These are phyloP conservation scores for Pythium insidiosum DNA, from an alignment of 352 stramenopile species.

Conservation along the genomic window DNA sequence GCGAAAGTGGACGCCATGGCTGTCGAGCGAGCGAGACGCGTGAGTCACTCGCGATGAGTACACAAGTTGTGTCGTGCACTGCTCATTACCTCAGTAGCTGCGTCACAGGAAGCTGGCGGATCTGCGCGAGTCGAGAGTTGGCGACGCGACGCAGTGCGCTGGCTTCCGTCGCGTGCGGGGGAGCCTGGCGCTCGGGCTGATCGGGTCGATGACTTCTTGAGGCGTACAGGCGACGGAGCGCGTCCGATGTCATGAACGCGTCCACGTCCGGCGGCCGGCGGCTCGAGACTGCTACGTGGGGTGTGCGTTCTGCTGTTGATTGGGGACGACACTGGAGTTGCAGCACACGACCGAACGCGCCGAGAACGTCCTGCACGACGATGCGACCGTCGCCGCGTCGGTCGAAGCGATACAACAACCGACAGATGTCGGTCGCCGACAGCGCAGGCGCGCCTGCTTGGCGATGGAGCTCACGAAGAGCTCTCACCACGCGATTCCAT, in stretches of 20 bases:
- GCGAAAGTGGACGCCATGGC: slow-evolving; percentile 4
- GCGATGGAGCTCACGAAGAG: neutral
- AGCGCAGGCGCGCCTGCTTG: neutral
- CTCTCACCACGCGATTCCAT: neutral
- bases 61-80: neutral
- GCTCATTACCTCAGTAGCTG: slow-evolving; percentile 6
- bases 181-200: neutral
- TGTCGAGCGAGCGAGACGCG: neutral
- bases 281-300: neutral
- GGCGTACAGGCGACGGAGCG: slow-evolving; percentile 5
- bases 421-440: neutral
- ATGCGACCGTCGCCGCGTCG: neutral
- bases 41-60: neutral
- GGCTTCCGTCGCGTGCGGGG: neutral
- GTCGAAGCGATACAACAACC: neutral
- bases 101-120: slow-evolving; percentile 7
- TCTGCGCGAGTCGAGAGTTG: slow-evolving; percentile 4
- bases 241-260: slow-evolving; percentile 1
- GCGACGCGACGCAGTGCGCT: neutral
- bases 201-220: too few relatives aligned
- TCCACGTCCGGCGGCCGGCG: slow-evolving; percentile 1
- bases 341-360: neutral
- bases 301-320: neutral
- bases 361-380: neutral
- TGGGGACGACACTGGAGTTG: too few relatives aligned